phyloP scores from a whole-genome alignment of 495 filamentous ascomycete genomes.

The Bathelium albidoporum region DNA sequence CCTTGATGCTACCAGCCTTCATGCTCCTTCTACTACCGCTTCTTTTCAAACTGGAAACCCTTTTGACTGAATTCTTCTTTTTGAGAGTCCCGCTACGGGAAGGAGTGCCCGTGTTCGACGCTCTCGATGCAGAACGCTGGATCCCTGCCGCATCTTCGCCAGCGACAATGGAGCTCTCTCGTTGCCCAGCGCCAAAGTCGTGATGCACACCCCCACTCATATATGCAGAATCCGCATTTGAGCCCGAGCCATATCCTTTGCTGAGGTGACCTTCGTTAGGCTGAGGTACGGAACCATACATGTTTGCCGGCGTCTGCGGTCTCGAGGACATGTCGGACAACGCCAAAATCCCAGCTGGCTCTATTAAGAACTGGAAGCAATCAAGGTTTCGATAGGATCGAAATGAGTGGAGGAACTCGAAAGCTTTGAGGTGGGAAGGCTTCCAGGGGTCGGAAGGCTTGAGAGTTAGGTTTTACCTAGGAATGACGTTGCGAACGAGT shows the following conservation, averaged over 20 bases:
- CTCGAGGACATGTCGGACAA: slow-evolving; percentile 10
- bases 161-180: slow-evolving; percentile 48
- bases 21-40: slow-evolving; percentile 56
- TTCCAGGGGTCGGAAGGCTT: not conserved
- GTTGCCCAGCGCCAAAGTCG: slow-evolving; percentile 60
- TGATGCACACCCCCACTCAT: slow-evolving; percentile 49
- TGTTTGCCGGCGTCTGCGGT: slow-evolving; percentile 18
- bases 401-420: too few species aligned
- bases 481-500: not conserved
- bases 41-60: slow-evolving; percentile 64
- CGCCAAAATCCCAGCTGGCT: not conserved
- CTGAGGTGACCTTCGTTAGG: slow-evolving; percentile 21
- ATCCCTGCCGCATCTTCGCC: slow-evolving; percentile 31
- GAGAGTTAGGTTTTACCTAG: not conserved
- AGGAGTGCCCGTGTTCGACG: slow-evolving; percentile 29
- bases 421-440: not conserved
- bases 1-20: slow-evolving; percentile 73
- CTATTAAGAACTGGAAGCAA: too few species aligned
- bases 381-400: too few species aligned
- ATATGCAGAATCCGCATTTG: slow-evolving; percentile 15
- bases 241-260: slow-evolving; percentile 24
- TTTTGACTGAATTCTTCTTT: slow-evolving; percentile 71
- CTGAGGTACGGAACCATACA: slow-evolving; percentile 22
- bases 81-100: slow-evolving; percentile 70
- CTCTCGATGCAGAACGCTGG: slow-evolving; percentile 34